phyloP scores from a whole-genome alignment of 768 basidiomycete genomes.

The Asterophora parasitica region DNA sequence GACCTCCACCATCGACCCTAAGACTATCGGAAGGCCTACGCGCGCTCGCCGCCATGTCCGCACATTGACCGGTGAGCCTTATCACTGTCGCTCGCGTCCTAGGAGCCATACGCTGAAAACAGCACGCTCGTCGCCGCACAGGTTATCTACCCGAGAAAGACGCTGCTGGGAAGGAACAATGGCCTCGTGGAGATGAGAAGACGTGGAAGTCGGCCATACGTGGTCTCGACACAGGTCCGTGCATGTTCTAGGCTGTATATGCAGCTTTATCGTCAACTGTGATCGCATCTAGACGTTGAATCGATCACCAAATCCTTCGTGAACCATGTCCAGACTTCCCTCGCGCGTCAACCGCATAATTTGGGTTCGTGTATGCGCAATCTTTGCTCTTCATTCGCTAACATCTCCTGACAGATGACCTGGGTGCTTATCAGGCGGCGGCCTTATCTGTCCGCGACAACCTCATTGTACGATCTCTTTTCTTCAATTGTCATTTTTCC shows the following conservation, averaged over 20 bases:
- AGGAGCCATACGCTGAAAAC: neutral
- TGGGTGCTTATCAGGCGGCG: constrained; percentile 90
- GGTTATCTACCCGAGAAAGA: constrained; percentile 80
- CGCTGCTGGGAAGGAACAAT: constrained; percentile 73
- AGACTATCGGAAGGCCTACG: constrained; percentile 58
- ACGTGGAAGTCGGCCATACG: constrained; percentile 66
- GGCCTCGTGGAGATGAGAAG: constrained; percentile 77
- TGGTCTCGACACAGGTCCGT: constrained; percentile 49
- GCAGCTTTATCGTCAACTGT: constrained; percentile 1
- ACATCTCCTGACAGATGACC: constrained; percentile 42
- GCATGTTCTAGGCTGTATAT: neutral
- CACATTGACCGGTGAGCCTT: constrained; percentile 51
- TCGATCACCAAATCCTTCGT: constrained; percentile 73
- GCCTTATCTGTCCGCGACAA: constrained; percentile 87
- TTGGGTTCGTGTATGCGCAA: constrained; percentile 40
- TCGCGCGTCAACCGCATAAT: constrained; percentile 90
- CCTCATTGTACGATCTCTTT: constrained; percentile 52
- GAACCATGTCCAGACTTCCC: constrained; percentile 80
- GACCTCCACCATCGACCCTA: constrained; percentile 64
- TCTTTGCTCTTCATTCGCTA: constrained; percentile 2
- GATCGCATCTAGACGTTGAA: constrained; percentile 41
- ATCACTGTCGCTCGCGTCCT: neutral
- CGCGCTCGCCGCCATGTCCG: constrained; percentile 63
- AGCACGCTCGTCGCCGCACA: constrained; percentile 22
- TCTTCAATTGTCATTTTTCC: neutral